Evolutionary conservation across 352 stramenopile genomes (phyloP), one percentile per base, ranked within the genome.

Genomic region (Phytophthora brassicae): DNA sequence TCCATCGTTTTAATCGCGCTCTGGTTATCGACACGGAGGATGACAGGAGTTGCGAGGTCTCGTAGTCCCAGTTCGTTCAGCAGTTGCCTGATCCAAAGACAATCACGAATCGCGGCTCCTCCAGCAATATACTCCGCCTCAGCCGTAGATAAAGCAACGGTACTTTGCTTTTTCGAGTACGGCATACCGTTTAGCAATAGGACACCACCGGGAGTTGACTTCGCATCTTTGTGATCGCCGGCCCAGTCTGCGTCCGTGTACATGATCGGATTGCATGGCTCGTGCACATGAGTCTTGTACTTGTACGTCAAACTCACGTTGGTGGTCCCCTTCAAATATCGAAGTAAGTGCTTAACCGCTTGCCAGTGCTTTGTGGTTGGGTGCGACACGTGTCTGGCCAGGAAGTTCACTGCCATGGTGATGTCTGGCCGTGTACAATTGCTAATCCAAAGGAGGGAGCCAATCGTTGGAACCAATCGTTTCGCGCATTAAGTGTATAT

Each of bases 231-330:
- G 9, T 5, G 12, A n/a, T 54, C 29, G 8, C 46, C 46, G 29
- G 29, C 46, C 46, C 46, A 54, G 46, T 54, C 20, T n/a, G 29
- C 46, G 4, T 54, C 46, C 4, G 17, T 20, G 8, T 43, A 54
- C n/a, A 54, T 19, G 1, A 42, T 8, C 4, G 29, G 14, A 4
- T 43, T 8, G 3, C 12, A 6, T 28, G 13, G 11, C 7, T n/a
- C 12, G 2, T 13, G 17, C 4, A 12, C 9, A 0, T 26, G 2
- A 16, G 3, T 28, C 2, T 3, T 13, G 11, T 20, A 29, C 13
- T 43, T 12, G 17, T 22, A 54, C 8, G 12, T 26, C 2, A 54
- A 7, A 6, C 29, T 29, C 11, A 11, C 17, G 14, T 4, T 20
- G 17, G 11, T 13, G 2, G 46, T 54, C 2, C 46, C 17, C 13